Percentiles rank a stretch among this genome's conserved stretches.
phyloP scores from a whole-genome alignment of 1,284 basidiomycete species.

The Microbotryum violaceum region DNA sequence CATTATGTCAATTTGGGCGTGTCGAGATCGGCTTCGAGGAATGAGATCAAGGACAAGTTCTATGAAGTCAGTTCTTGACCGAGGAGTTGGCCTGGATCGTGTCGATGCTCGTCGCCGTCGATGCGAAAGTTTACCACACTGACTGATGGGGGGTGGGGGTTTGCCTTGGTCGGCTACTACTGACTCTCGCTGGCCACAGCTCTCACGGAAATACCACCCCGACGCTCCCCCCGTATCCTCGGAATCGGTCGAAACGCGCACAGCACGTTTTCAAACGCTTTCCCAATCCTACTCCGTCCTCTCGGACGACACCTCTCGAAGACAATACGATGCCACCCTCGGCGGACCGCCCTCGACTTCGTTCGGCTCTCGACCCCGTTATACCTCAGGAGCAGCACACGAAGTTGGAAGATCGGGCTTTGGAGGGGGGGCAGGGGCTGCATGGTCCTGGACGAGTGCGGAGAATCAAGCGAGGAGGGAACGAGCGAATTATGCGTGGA shows the following conservation, averaged over 20 bases:
- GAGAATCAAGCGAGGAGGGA: constrained; percentile 24
- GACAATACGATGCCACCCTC: constrained; percentile 20
- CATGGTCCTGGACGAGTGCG: not conserved
- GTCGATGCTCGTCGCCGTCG: too few relatives aligned
- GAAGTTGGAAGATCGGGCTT: not conserved
- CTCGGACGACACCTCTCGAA: constrained; percentile 15
- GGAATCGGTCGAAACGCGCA: constrained; percentile 25
- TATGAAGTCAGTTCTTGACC: constrained; percentile 30
- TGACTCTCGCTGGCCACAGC: constrained; percentile 5
- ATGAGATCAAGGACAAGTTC: constrained; percentile 35
- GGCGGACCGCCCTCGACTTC: not conserved
- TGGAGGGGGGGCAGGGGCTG: not conserved
- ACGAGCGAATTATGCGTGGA: constrained; percentile 31
- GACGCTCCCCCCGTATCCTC: constrained; percentile 28
- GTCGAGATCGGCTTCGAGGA: constrained; percentile 13
- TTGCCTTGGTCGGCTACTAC: not conserved
- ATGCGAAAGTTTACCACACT: not conserved
- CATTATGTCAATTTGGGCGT: constrained; percentile 29
- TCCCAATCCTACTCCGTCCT: constrained; percentile 27
- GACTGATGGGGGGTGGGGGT: not conserved
- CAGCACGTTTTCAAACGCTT: constrained; percentile 21
- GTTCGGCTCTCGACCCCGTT: constrained; percentile 6
- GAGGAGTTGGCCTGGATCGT: not conserved
- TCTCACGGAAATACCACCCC: constrained; percentile 34
- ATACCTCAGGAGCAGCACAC: constrained; percentile 5